Evolutionary conservation across 2,329 filamentous ascomycete species (phyloP).

Genomic region (Diplodia seriata): DNA sequence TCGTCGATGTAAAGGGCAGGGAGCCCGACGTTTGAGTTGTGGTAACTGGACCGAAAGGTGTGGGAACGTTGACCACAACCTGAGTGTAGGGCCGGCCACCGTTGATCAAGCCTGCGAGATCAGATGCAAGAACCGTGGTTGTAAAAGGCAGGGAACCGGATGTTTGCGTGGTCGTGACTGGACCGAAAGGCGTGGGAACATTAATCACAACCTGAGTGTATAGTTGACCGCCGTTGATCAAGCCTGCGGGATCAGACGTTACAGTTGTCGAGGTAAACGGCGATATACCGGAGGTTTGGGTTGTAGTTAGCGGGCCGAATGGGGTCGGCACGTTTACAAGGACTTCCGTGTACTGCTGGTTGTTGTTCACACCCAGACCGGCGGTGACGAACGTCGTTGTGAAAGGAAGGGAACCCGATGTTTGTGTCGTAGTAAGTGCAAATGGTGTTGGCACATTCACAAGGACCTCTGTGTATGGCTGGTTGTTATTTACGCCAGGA

Average conservation of each 20-base stretch:
- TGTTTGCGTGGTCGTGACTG: background rate
- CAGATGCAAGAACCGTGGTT: background rate
- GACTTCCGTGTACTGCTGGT: background rate
- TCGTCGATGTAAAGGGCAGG: background rate
- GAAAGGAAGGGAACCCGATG: too few relatives aligned
- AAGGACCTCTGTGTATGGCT: too few relatives aligned
- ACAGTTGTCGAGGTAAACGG: background rate
- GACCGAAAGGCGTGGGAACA: background rate
- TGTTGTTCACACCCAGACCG: too few relatives aligned
- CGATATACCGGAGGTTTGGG: background rate
- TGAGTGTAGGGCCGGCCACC: background rate
- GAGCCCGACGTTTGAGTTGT: background rate
- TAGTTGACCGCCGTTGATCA: background rate
- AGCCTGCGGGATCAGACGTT: background rate
- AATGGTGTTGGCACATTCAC: too few relatives aligned
- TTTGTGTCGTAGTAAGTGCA: too few relatives aligned
- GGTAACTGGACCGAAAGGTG: background rate
- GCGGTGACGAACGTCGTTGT: too few relatives aligned
- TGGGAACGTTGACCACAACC: background rate
- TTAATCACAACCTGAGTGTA: background rate
- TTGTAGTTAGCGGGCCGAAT: background rate
- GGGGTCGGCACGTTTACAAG: background rate
- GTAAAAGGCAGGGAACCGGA: background rate
- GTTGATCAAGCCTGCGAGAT: background rate
- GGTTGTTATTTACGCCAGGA: too few relatives aligned